These are phyloP conservation scores for Colletotrichum echinochloae DNA, from an alignment of 2,329 filamentous ascomycete species.

Conservation along the genomic window DNA sequence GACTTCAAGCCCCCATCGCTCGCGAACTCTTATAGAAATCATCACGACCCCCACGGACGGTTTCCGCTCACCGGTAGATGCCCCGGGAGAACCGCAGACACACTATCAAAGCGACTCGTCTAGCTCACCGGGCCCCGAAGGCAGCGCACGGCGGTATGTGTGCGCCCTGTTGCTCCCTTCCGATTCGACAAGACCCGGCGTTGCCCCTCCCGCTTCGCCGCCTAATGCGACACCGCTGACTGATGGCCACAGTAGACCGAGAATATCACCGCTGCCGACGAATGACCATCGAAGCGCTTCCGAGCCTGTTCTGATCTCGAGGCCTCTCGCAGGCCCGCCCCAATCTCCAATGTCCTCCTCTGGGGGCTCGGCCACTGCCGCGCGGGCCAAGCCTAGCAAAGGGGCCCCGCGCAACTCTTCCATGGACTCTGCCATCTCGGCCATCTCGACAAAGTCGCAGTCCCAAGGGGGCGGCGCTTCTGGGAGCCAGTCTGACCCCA, in stretches of 20 bases:
- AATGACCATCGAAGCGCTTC: conserved; percentile 64
- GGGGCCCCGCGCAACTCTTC: conserved; percentile 79
- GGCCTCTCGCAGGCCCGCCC: conserved; percentile 56
- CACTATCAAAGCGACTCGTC: conserved; percentile 55
- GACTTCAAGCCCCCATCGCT: conserved; percentile 45
- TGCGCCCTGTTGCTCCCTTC: conserved; percentile 2
- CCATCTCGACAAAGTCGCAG: conserved; percentile 72
- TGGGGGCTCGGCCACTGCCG: conserved; percentile 58
- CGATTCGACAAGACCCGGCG: not conserved
- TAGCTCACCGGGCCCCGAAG: conserved; percentile 48
- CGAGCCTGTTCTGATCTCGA: conserved; percentile 57
- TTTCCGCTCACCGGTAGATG: conserved; percentile 39
- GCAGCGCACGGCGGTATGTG: conserved; percentile 49
- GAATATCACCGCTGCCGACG: conserved; percentile 50
- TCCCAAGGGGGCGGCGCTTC: conserved; percentile 68
- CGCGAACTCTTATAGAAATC: conserved; percentile 47
- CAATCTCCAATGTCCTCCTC: conserved; percentile 57
- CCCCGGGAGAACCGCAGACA: conserved; percentile 44
- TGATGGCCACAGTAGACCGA: conserved; percentile 44
- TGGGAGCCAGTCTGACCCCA: conserved; percentile 69
- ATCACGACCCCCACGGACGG: conserved; percentile 49
- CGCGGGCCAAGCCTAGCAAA: conserved; percentile 55
- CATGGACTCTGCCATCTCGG: conserved; percentile 92
- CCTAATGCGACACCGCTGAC: conserved; percentile 31
- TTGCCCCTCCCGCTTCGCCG: not conserved